Conservation (phyloP, 352 stramenopile genomes). For the Saprolegnia parasitica region DNA sequence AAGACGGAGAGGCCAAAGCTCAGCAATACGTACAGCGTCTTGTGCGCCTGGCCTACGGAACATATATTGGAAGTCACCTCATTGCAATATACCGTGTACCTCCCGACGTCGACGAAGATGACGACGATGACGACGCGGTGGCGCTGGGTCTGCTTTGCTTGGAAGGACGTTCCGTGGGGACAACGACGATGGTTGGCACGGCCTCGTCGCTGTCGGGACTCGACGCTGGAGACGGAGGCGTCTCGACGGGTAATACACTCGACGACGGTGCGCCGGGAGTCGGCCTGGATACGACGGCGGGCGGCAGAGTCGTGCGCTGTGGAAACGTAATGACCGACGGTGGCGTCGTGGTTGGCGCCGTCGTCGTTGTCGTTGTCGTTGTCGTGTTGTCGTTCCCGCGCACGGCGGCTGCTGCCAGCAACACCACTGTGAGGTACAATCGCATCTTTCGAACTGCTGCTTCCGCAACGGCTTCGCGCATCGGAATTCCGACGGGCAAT, state of each 20-base stretch:
- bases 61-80: not conserved
- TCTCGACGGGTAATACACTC: not conserved
- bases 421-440: not conserved
- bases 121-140: not conserved
- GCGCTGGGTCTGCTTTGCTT: too few species aligned
- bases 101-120: not conserved
- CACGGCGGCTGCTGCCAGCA: not conserved
- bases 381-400: not conserved
- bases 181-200: too few species aligned
- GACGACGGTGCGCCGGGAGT: not conserved
- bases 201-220: too few species aligned
- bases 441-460: not conserved
- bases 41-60: not conserved
- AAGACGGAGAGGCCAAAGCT: not conserved
- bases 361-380: not conserved
- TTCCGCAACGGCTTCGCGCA: not conserved
- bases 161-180: too few species aligned
- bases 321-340: not conserved
- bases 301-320: not conserved
- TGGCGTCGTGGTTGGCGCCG: not conserved
- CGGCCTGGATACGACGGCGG: not conserved
- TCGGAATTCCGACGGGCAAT: too few species aligned
- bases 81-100: not conserved
- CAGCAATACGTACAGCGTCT: not conserved
- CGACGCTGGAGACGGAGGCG: too few species aligned